Conservation (phyloP, 176 grass and related monocot species). For the Tillandsia fasciculata region DNA sequence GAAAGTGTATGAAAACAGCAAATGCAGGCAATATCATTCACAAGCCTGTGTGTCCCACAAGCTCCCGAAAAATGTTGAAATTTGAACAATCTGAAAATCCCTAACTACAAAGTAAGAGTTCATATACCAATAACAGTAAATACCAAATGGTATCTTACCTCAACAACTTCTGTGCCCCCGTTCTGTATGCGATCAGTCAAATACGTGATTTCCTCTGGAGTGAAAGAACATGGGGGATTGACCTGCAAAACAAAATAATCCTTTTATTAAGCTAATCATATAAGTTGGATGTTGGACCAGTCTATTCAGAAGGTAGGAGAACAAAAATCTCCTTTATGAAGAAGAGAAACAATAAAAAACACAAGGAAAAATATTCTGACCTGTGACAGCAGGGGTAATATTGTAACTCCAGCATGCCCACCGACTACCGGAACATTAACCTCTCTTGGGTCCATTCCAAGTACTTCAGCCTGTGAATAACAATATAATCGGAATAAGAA, state of each 20-base stretch:
- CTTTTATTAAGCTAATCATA: background rate
- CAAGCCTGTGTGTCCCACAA: background rate
- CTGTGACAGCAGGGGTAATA: conserved; percentile 68
- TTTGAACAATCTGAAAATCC: background rate
- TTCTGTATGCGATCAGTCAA: conserved; percentile 92
- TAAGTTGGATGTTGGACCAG: background rate
- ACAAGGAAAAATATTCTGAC: conserved; percentile 14
- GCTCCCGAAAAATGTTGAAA: background rate
- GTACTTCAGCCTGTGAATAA: conserved; percentile 66
- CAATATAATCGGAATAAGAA: conserved; percentile 9
- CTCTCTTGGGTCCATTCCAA: conserved; percentile 84
- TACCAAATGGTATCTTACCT: conserved; percentile 45
- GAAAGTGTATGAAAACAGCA: background rate
- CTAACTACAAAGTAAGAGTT: background rate
- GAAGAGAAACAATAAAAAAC: background rate
- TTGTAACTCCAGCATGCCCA: conserved; percentile 69
- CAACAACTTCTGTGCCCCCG: conserved; percentile 97
- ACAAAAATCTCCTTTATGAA: background rate
- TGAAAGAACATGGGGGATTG: conserved; percentile 82
- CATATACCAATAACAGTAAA: background rate
- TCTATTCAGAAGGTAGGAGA: background rate
- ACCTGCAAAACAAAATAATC: conserved; percentile 33
- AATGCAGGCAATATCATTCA: background rate
- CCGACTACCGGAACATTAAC: conserved; percentile 72
- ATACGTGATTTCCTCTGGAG: conserved; percentile 62